phyloP scores from a whole-genome alignment of 306 rosid species.

The Lathyrus sativus region DNA sequence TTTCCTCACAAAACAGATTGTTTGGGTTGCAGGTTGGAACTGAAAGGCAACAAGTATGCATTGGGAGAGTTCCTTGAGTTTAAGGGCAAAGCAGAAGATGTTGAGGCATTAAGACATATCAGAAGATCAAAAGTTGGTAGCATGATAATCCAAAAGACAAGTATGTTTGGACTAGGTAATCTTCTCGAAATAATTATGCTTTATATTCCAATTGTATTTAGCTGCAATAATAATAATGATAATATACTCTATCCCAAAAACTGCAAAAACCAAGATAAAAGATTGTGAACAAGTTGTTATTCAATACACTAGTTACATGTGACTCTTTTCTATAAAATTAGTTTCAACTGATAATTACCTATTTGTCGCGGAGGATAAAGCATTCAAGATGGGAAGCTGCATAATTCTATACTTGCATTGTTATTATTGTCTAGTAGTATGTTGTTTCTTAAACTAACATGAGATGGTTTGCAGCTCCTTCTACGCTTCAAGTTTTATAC shows the following conservation, averaged over 20 bases:
- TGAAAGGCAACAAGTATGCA: constrained; percentile 68
- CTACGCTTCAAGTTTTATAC: constrained; percentile 78
- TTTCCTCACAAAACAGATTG: constrained; percentile 29
- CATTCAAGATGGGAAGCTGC: constrained; percentile 23
- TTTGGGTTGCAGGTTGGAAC: constrained; percentile 69
- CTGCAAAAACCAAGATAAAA: constrained; percentile 1
- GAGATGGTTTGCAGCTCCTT: constrained; percentile 62
- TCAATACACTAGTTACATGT: constrained; percentile 2
- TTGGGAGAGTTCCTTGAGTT: constrained; percentile 92
- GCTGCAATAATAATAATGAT: neutral
- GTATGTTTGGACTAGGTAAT: constrained; percentile 97
- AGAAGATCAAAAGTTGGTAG: constrained; percentile 81
- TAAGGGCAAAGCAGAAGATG: constrained; percentile 85
- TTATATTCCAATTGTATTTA: constrained; percentile 13
- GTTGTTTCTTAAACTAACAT: constrained; percentile 34
- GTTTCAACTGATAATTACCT: constrained; percentile 22
- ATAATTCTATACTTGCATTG: constrained; percentile 11
- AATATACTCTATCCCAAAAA: constrained; percentile 15
- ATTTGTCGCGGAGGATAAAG: constrained; percentile 23
- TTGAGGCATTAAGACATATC: constrained; percentile 59
- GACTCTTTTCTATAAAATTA: neutral
- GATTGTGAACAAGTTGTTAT: neutral
- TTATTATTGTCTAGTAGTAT: constrained; percentile 2
- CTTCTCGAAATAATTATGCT: constrained; percentile 20
- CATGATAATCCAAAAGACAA: constrained; percentile 68